These are phyloP conservation scores for Colletotrichum brevisporum DNA, from an alignment of 2,329 filamentous ascomycete species.

Conservation along the genomic window DNA sequence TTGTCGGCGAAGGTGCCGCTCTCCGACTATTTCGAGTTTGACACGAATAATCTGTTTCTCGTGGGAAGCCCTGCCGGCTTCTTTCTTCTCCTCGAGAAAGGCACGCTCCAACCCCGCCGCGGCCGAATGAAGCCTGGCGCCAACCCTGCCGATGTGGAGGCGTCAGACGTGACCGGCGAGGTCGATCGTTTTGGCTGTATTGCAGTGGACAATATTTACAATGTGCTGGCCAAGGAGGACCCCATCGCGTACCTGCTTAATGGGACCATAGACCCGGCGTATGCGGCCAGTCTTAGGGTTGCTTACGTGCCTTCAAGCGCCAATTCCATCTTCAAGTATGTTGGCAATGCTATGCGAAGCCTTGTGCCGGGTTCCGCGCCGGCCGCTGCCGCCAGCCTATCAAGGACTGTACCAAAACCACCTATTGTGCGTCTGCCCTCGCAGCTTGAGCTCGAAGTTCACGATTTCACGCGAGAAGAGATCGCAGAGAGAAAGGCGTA, in stretches of 20 bases:
- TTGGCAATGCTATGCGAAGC: conserved; percentile 74
- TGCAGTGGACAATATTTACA: conserved; percentile 96
- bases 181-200: conserved; percentile 88
- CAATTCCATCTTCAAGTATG: conserved; percentile 74
- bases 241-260: conserved; percentile 94
- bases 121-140: conserved; percentile 83
- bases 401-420: conserved; percentile 51
- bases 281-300: conserved; percentile 81
- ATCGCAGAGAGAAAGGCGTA: conserved; percentile 90
- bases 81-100: conserved; percentile 88
- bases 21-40: conserved; percentile 85
- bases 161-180: conserved; percentile 78
- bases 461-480: conserved; percentile 94
- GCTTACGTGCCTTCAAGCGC: conserved; percentile 84
- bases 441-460: conserved; percentile 91
- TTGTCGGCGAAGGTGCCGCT: conserved; percentile 56
- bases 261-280: conserved; percentile 86
- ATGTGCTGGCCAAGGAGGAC: conserved; percentile 80
- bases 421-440: conserved; percentile 66
- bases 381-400: not conserved
- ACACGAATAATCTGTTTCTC: conserved; percentile 90
- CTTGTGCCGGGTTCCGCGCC: conserved; percentile 69
- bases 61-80: conserved; percentile 93
- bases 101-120: conserved; percentile 79
- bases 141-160: conserved; percentile 72